A percentile compares a stretch with the other conserved stretches of the same genome.
Conservation (phyloP, 1,284 basidiomycete genomes). For the Tilletia walkeri region DNA sequence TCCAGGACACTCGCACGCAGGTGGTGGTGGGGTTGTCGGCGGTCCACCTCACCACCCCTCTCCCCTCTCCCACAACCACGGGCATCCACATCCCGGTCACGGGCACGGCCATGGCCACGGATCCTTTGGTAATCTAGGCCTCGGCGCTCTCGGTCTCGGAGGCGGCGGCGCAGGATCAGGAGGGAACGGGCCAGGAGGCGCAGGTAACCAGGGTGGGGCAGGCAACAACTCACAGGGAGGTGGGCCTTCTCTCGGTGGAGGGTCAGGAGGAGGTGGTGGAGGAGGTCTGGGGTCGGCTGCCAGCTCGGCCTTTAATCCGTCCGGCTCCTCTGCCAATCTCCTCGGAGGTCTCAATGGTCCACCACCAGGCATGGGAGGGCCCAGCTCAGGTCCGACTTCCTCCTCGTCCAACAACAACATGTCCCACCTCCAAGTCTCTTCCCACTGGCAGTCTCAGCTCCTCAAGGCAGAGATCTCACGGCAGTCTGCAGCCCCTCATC, state of each 20-base stretch:
- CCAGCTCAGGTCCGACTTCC: background rate
- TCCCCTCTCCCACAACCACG: background rate
- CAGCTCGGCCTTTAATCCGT: constrained; percentile 7
- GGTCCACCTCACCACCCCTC: constrained; percentile 9
- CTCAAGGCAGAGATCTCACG: constrained; percentile 59
- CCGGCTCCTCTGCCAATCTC: background rate
- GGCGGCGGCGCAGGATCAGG: constrained; percentile 1
- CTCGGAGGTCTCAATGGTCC: background rate
- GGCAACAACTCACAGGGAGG: background rate
- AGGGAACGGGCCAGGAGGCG: background rate
- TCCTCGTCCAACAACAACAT: constrained; percentile 24
- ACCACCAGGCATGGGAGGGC: background rate
- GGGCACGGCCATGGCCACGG: constrained; percentile 10
- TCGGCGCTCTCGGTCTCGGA: constrained; percentile 5
- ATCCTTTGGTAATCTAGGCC: constrained; percentile 2
- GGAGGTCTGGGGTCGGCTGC: constrained; percentile 5
- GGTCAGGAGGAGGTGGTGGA: background rate
- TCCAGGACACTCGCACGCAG: background rate
- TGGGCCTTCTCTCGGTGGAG: constrained; percentile 5
- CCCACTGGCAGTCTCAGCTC: constrained; percentile 54
- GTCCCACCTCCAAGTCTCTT: constrained; percentile 22
- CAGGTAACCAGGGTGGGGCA: background rate
- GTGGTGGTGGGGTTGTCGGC: background rate
- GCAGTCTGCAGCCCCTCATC: constrained; percentile 61
- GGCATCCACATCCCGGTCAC: constrained; percentile 7